These are phyloP conservation scores for Aureobasidium uvarum DNA, from an alignment of 2,329 filamentous ascomycete species.

Conservation along the genomic window DNA sequence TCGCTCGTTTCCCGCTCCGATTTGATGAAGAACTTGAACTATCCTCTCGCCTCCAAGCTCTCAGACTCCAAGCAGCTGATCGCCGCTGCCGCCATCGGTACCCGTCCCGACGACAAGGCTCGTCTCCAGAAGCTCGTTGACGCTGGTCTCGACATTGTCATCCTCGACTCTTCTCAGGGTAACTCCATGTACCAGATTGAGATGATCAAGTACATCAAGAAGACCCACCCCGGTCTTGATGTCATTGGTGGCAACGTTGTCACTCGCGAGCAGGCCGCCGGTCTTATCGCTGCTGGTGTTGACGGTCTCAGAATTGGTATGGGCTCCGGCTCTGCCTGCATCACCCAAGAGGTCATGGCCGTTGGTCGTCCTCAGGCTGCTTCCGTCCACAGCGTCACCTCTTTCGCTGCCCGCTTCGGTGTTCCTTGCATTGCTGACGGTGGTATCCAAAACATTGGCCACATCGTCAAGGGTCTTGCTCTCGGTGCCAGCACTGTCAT, in stretches of 20 bases:
- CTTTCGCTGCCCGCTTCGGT: conserved; percentile 88
- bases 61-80: conserved; percentile 97
- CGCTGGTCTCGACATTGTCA: conserved; percentile 89
- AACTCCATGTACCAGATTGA: conserved; percentile 99
- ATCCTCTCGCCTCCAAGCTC: conserved; percentile 92
- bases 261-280: conserved; percentile 91
- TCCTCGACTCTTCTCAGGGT: conserved; percentile 94
- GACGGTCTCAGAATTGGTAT: conserved; percentile 98
- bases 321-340: conserved; percentile 97
- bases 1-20: conserved; percentile 93
- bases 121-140: conserved; percentile 86
- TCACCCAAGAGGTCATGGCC: conserved; percentile 99
- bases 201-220: conserved; percentile 96
- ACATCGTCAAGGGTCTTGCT: conserved; percentile 97
- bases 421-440: conserved; percentile 98
- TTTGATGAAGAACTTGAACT: conserved; percentile 97
- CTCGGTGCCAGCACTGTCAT: conserved; percentile 94
- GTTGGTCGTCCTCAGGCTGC: conserved; percentile 95
- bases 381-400: conserved; percentile 83
- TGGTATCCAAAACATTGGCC: conserved; percentile 96
- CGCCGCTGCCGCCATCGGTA: conserved; percentile 92
- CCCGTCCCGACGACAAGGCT: conserved; percentile 85
- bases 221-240: conserved; percentile 78
- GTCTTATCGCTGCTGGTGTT: conserved; percentile 86
- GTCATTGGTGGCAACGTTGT: conserved; percentile 99